Evolutionary conservation across 2,329 filamentous ascomycete species (phyloP), one percentile per base, ranked within the genome.

Genomic region (Teratosphaeria epicoccoides): DNA sequence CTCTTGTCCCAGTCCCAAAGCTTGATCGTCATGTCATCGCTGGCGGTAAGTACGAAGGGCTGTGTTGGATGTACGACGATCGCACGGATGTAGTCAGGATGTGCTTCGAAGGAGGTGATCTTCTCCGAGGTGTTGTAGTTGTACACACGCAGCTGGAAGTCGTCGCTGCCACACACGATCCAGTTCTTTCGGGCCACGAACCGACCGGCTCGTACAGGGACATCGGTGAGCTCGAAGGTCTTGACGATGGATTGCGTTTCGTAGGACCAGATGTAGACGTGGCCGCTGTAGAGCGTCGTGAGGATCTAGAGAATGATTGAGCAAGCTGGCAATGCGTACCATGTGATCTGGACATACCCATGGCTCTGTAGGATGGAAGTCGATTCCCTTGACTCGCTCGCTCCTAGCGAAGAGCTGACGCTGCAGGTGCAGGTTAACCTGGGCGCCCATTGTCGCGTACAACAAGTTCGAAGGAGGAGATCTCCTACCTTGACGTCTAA

Each of bases 71-170:
- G 93, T 33, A 98, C 88, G 57, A 85, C 88, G 62, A 98, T 96
- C 48, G 93, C 90, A 63, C 93, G 87, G 68, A 98, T 97, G 68
- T 98, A 98, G 72, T 98, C 93, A 55, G 93, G 93, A 69, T 98
- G 93, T 49, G 90, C 91, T 74, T 97, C 91, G 71, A 96, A 97
- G 14, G 87, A 87, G 50, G 89, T 91, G 65, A 97, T 93, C 80
- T 96, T 97, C 73, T 98, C 93, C 55, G 88, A 95, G 50, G 93
- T 98, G 75, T 98, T 97, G 80, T 97, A 98, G 76, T 98, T 97
- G 80, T 95, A 95, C 58, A 95, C 87, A 62, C 91, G 86, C 55
- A 85, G 69, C 65, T 85, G 81, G 74, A 94, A 98, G 75, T 95
- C 88, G 74, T 95, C 88, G 61, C 85, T 91, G 66, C 93, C 93